These are phyloP conservation scores for Nemania sp. DNA, from an alignment of 2,329 filamentous ascomycete species.

Conservation along the genomic window DNA sequence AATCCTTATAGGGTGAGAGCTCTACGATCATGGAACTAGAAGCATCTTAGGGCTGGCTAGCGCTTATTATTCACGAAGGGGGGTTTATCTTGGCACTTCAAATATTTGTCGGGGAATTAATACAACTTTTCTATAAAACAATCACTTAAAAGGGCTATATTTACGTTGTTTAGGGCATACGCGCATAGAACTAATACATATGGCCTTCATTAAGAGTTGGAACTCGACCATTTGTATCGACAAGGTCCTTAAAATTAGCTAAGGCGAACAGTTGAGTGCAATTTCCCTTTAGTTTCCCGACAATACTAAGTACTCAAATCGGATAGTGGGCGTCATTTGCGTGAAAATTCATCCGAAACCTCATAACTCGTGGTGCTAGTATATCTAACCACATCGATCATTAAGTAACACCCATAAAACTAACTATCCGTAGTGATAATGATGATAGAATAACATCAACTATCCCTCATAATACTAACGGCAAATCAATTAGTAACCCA, in stretches of 20 bases:
- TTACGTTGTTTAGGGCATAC: constrained; percentile 39
- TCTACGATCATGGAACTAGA: too few relatives aligned
- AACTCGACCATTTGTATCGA: constrained; percentile 1
- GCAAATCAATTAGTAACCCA: not conserved
- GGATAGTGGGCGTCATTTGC: not conserved
- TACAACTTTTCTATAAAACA: too few relatives aligned
- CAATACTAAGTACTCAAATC: not conserved
- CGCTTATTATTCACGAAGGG: too few relatives aligned
- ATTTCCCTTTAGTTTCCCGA: not conserved
- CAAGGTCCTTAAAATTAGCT: not conserved
- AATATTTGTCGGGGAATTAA: too few relatives aligned
- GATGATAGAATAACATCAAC: not conserved
- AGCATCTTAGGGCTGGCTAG: too few relatives aligned
- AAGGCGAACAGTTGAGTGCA: not conserved
- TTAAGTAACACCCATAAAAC: not conserved
- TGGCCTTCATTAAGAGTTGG: too few relatives aligned
- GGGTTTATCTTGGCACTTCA: too few relatives aligned
- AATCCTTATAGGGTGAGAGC: too few relatives aligned
- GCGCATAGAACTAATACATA: too few relatives aligned
- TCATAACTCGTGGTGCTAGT: not conserved
- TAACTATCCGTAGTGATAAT: not conserved
- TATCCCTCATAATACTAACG: not conserved
- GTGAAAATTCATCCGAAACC: not conserved
- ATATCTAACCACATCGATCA: not conserved
- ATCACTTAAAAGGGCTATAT: too few relatives aligned